phyloP scores from a whole-genome alignment of 371 early-diverging fungal species.

The Conidiobolus incongruus region DNA sequence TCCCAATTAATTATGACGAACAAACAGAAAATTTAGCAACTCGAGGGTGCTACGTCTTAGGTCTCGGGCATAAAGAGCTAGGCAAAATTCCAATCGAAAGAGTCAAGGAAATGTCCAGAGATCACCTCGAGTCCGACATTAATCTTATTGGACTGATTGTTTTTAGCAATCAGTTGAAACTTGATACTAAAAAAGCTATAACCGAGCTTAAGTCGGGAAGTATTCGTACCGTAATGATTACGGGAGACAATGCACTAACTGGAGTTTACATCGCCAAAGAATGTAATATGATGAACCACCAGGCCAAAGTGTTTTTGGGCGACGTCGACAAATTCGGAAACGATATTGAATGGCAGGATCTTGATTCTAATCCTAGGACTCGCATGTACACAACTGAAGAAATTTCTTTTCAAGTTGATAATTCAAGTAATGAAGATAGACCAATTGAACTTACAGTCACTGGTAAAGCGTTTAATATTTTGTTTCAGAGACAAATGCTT shows the following conservation, averaged over 20 bases:
- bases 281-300: slow-evolving; percentile 36
- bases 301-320: slow-evolving; percentile 18
- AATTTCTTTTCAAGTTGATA: no score
- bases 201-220: no score
- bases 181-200: slow-evolving; percentile 47
- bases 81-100: slow-evolving; percentile 13
- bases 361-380: slow-evolving; percentile 12
- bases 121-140: slow-evolving; percentile 40
- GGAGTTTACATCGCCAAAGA: no score
- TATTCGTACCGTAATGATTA: no score
- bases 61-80: slow-evolving; percentile 31
- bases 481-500: slow-evolving; percentile 16
- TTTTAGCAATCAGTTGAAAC: slow-evolving; percentile 75
- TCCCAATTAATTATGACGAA: slow-evolving; percentile 41
- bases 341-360: slow-evolving; percentile 14
- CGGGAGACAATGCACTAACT: no score
- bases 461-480: no score
- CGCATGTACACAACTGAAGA: no score
- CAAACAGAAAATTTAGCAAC: slow-evolving; percentile 27
- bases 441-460: no score
- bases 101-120: no score
- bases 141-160: slow-evolving; percentile 48
- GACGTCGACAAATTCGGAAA: slow-evolving; percentile 19
- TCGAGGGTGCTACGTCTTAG: slow-evolving; percentile 61
- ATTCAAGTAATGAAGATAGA: no score